Base-by-base conservation (phyloP, 805 yeast species). In the Cyberlindnera subsufficiens region DNA sequence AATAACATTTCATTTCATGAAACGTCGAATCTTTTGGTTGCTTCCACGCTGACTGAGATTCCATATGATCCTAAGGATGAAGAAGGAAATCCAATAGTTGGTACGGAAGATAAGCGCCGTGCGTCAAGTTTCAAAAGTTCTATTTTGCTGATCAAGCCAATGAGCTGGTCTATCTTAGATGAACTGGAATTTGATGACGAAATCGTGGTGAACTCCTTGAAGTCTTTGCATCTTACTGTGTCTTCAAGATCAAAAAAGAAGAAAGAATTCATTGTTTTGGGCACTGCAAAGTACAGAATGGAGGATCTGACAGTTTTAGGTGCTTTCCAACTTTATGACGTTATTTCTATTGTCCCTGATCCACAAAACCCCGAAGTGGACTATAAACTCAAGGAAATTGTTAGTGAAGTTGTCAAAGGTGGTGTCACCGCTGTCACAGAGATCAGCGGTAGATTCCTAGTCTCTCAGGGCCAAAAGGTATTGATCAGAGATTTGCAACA, bases 271-370 rank as follows among this genome's bases (percentile, higher is more conserved):
- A 64, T 93, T 8, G 80, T 87, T 1, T 68, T 83, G n/a, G 98
- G 97, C 2, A 77, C 90, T 2, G 84, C 93, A 0, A 69, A 73
- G 42, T 74, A 80, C 40, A 72, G 91, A 44, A 78, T 81, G 45
- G 99, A 91, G 58, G 96, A 89, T 63, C 65, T 83, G 45, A 75
- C 86, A 4, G 76, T 95, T 0, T 77, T 79, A 54, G 99, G 99
- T 0, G 69, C 81, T 1, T 84, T 87, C 63, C 77, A 78, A 44
- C 66, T 90, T 1, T 81, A 67, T 54, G 96, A 89, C 50, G 71
- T 86, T 27, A 80, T 84, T 42, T 89, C 82, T 45, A 83, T 89
- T 59, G 87, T 86, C 49, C 96, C 96, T 0, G 96, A 88, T 56
- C 91, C 91, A 1, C 89, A 83, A 0, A 75, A 73, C 45, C 96